Evolutionary conservation across 202 grass and related monocot species (phyloP).

Genomic region (Carex arenaria): DNA sequence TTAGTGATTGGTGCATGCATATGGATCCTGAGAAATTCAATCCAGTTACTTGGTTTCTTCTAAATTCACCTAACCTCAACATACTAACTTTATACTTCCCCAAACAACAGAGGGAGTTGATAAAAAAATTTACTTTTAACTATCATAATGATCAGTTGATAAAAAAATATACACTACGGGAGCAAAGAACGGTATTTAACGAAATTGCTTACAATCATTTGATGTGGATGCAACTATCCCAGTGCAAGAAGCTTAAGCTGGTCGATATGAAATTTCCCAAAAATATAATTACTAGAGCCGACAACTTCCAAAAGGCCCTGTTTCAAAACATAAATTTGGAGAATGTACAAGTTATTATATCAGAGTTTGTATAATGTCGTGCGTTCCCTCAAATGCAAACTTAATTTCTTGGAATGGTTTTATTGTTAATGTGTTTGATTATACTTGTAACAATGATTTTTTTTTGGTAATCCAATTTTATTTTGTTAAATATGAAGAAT

Average conservation of each 20-base stretch:
- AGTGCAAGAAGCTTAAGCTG: neutral
- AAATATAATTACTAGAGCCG: neutral
- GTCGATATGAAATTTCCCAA: neutral
- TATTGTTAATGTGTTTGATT: no score
- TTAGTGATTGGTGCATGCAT: neutral
- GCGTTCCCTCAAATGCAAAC: neutral
- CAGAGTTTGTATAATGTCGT: neutral
- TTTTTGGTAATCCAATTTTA: no score
- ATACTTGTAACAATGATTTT: no score
- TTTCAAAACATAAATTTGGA: neutral
- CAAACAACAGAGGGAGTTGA: neutral
- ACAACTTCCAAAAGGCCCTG: neutral
- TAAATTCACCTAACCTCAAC: neutral
- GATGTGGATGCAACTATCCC: neutral
- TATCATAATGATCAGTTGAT: neutral
- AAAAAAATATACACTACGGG: neutral
- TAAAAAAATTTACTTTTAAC: no score
- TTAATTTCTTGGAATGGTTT: no score
- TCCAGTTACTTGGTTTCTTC: neutral
- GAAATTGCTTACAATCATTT: neutral
- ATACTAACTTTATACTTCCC: neutral
- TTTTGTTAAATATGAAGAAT: no score
- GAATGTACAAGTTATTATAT: neutral
- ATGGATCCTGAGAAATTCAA: neutral
- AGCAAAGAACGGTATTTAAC: neutral